phyloP scores from a whole-genome alignment of 208 protist species.

The Crithidia thermophila region DNA sequence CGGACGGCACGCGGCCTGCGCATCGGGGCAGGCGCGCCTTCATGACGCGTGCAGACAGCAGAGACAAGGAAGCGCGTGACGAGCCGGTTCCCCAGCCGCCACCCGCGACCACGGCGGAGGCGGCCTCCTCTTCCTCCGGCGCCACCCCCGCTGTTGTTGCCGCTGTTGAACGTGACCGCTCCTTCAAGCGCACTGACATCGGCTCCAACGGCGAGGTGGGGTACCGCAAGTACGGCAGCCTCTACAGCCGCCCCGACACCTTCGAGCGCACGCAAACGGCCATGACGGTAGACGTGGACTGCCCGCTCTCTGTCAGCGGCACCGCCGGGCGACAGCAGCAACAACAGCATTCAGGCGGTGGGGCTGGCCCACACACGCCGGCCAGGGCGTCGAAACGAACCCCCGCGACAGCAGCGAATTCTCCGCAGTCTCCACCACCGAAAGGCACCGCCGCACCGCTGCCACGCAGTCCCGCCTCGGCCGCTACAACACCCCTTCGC shows the following conservation, averaged over 20 bases:
- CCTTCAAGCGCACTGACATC: conserved; percentile 12
- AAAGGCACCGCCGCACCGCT: background rate
- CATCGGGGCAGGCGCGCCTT: too few species aligned
- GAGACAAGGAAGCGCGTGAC: background rate
- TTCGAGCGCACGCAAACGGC: conserved; percentile 23
- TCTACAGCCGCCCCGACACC: background rate
- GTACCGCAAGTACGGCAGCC: background rate
- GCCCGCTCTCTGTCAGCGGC: conserved; percentile 1
- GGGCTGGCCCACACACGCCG: conserved; percentile 13
- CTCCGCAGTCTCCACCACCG: conserved; percentile 8
- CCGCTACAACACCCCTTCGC: background rate
- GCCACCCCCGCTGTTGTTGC: background rate
- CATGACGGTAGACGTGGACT: conserved; percentile 26
- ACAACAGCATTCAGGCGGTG: background rate
- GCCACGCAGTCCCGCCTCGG: background rate
- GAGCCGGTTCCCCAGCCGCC: background rate
- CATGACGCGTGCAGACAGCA: background rate
- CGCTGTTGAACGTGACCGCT: conserved; percentile 6
- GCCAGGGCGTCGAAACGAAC: too few species aligned
- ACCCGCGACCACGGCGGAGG: background rate
- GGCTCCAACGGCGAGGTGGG: conserved; percentile 7
- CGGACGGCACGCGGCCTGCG: too few species aligned
- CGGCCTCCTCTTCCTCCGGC: background rate
- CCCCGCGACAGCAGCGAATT: background rate
- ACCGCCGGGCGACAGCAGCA: background rate